Evolutionary conservation across 805 yeast genomes (phyloP), one percentile per base, ranked within the genome.

Genomic region (Phaffomyces antillensis): DNA sequence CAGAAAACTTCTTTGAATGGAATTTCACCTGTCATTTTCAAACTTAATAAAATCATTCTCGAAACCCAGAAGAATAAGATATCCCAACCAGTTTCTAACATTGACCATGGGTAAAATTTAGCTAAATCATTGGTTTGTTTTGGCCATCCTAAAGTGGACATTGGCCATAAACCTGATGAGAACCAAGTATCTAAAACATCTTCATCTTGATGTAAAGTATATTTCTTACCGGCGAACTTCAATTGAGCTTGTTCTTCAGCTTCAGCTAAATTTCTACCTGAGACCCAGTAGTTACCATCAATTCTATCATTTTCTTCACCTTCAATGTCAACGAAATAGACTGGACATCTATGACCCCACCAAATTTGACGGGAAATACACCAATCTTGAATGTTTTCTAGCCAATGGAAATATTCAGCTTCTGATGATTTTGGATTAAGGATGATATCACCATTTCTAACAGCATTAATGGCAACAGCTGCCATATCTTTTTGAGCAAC

Each of bases 341-440:
- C 96, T 25, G 99, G 99, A 68, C 96, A 86, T 71, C 98, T 81
- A 72, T 93, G 99, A 54, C 99, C 99, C 95, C 95, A 85, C 95
- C 95, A 86, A 44, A 79, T 64, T 66, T 79, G 85, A 70, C 99
- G 86, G 18, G 98, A 93, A 52, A 93, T 88, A 81, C 99, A 93
- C 99, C 99, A 93, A 70, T 93, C 99, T 72, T 93, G 97, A 54
- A 90, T 85, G 67, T 88, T 86, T 62, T 83, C 93, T 67, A 91
- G 72, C 99, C 99, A 93, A 64, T 81, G 86, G 81, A 83, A 85
- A 68, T 83, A 93, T 70, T 93, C 99, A 51, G 84, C 78, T 71
- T 89, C 96, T 13, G 96, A 89, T 18, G 90, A 72, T 67, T 85
- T 83, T 55, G 99, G 99, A 44, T 81, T 71, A 59, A 93, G 87